Conservation (phyloP, 768 basidiomycete genomes). For the Fomitopsis pulvina region DNA sequence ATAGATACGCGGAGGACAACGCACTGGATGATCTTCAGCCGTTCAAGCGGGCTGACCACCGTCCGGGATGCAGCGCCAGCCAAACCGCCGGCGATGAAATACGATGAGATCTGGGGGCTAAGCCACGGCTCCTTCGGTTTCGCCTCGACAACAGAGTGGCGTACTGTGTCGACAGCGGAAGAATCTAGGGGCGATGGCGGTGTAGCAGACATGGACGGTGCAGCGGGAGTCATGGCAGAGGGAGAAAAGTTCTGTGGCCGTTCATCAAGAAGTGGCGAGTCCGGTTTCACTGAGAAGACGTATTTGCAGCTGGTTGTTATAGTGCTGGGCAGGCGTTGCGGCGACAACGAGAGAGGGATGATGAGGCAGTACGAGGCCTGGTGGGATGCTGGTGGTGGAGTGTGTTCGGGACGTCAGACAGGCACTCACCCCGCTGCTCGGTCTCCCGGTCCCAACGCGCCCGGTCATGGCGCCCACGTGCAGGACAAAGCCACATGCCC, state of each 20-base stretch:
- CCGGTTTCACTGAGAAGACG: background rate
- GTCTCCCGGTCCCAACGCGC: background rate
- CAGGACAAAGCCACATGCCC: background rate
- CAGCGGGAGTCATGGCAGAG: background rate
- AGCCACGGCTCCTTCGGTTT: conserved; percentile 7
- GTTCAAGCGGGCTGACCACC: conserved; percentile 86
- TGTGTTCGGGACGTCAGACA: no score
- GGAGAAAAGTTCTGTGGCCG: background rate
- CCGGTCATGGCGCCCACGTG: background rate
- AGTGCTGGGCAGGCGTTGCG: background rate
- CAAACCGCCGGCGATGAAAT: conserved; percentile 49
- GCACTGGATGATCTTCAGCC: conserved; percentile 95
- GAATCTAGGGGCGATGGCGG: background rate
- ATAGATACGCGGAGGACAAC: conserved; percentile 22
- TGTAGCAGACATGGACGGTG: no score
- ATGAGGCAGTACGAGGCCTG: background rate
- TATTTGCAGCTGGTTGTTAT: background rate
- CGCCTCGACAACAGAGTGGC: background rate
- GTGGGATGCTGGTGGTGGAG: background rate
- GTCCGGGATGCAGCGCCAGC: conserved; percentile 74
- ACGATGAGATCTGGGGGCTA: conserved; percentile 34
- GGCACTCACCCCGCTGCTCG: no score
- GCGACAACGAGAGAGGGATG: background rate
- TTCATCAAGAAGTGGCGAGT: background rate
- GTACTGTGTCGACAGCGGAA: background rate